A percentile compares a stretch with the other conserved stretches of the same genome.
Conservation (phyloP, 2,329 filamentous ascomycete genomes). For the Eurotiales sp. region DNA sequence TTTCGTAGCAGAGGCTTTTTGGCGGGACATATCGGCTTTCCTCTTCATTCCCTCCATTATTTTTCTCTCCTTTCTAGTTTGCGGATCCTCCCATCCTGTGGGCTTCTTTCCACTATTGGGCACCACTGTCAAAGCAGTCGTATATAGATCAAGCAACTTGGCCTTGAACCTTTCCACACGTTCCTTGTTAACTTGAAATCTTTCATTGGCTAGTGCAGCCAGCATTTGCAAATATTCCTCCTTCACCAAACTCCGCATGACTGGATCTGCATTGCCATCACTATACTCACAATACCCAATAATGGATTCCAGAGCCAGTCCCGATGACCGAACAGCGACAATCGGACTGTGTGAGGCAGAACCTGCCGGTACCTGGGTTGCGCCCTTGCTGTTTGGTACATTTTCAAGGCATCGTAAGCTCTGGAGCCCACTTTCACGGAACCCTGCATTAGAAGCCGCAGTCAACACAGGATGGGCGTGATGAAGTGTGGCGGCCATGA, state of each 20-base stretch:
- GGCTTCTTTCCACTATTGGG: constrained; percentile 16
- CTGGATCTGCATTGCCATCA: constrained; percentile 24
- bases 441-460: constrained; percentile 75
- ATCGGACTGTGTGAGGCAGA: constrained; percentile 58
- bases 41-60: constrained; percentile 38
- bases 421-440: constrained; percentile 79
- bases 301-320: constrained; percentile 75
- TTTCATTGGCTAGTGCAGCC: constrained; percentile 66
- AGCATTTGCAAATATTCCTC: constrained; percentile 65
- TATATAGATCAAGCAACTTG: constrained; percentile 25
- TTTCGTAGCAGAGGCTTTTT: constrained; percentile 11
- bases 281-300: constrained; percentile 55
- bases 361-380: constrained; percentile 18
- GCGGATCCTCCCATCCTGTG: constrained; percentile 36
- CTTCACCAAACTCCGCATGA: constrained; percentile 56
- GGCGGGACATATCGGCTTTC: constrained; percentile 23
- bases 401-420: constrained; percentile 54
- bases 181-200: constrained; percentile 39
- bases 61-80: constrained; percentile 36
- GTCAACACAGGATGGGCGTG: constrained; percentile 73
- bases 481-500: constrained; percentile 70
- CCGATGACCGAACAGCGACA: constrained; percentile 80
- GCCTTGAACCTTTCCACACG: constrained; percentile 37
- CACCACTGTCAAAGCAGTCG: neutral
- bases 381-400: neutral